A percentile compares a stretch with the other conserved stretches of the same genome.
phyloP scores from a whole-genome alignment of 2,329 filamentous ascomycete genomes.

The Huntiella abstrusa region DNA sequence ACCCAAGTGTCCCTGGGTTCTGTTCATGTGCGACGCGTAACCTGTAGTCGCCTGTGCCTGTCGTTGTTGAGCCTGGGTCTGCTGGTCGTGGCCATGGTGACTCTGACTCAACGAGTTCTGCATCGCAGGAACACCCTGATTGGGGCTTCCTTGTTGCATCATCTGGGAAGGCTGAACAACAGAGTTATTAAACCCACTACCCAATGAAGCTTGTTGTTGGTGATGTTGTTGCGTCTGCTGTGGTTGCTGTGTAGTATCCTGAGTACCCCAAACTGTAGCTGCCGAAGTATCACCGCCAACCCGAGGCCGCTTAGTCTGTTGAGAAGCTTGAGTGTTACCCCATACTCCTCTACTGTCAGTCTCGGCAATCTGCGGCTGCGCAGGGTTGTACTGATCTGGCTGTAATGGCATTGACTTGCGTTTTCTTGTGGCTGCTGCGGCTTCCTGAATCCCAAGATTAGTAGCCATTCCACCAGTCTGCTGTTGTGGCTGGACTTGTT shows the following conservation, averaged over 20 bases:
- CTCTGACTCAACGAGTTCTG: conserved; percentile 3
- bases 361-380: conserved; percentile 4
- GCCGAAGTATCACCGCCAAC: conserved; percentile 7
- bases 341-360: conserved; percentile 4
- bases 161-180: conserved; percentile 9
- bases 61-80: conserved; percentile 3
- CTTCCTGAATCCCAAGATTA: conserved; percentile 4
- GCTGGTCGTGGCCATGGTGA: conserved; percentile 8
- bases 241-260: background rate
- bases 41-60: background rate
- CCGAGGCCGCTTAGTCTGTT: conserved; percentile 9
- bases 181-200: conserved; percentile 1
- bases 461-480: conserved; percentile 1
- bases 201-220: conserved; percentile 6
- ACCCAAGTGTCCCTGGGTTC: too few relatives aligned
- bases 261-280: conserved; percentile 2
- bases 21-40: background rate
- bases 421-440: conserved; percentile 2
- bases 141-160: conserved; percentile 8
- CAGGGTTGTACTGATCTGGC: conserved; percentile 7
- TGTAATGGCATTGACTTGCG: conserved; percentile 10
- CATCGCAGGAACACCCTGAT: conserved; percentile 1
- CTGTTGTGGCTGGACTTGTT: conserved; percentile 5
- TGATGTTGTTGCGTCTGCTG: background rate
- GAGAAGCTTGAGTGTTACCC: conserved; percentile 1